Base-by-base conservation (phyloP, 306 rosid species). In the Vigna unguiculata region DNA sequence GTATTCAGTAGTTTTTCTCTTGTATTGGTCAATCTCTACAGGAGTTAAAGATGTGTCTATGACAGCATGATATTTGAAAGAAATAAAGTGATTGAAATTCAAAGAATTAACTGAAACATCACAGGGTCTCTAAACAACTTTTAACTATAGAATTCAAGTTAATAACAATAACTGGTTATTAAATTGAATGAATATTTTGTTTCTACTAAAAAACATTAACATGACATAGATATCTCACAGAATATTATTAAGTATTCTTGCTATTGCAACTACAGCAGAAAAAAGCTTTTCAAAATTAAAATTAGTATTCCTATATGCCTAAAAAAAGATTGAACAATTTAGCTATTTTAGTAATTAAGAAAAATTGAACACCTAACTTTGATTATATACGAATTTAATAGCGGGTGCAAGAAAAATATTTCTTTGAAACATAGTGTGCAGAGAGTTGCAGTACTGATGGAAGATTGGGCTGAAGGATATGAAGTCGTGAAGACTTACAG, bases 401-500 rank as follows among this genome's bases (percentile, higher is more conserved):
- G 63, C 17, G 6, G 36, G 15, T 24, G 34, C 16, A 55, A 12
- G 34, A 24, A 22, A 22, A 57, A 43, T 41, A 9, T 9, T 41
- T 32, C 2, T 41, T 41, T 41, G 13, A 20, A 53, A 20, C 10
- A 53, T 54, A 54, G 17, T 55, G 9, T 12, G 7, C 8, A 65
- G 40, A 49, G 64, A 36, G 52, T 11, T 43, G 48, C 4, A 43
- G 1, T 57, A 68, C 11, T 47, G 30, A 69, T 21, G 46, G 45
- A 71, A 49, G 11, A 38, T 20, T 55, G 7, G 0, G 49, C 21
- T 58, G 7, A 30, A 41, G 52, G 25, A 24, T 30, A 52, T 4
- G 10, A 1, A 28, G 58, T 58, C 16, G 5, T 17, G 78, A 81
- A 28, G 34, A 54, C 83, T 83, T 78, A 83, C 86, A 8, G 79